Evolutionary conservation across 2,329 filamentous ascomycete genomes (phyloP).

Genomic region (Neophaeococcomyces aloes): DNA sequence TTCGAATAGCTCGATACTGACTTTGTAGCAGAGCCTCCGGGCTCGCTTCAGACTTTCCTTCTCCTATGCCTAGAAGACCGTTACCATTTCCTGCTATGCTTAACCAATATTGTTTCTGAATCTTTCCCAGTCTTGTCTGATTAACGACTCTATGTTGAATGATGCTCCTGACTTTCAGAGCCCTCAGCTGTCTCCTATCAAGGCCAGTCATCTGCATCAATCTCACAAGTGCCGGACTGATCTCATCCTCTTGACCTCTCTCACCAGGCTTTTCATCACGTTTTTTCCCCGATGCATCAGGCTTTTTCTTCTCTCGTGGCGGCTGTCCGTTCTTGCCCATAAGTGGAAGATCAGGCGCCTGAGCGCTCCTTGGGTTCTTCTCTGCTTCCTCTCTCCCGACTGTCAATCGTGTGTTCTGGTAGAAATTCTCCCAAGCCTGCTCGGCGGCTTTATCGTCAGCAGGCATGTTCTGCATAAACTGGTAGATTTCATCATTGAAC

Average conservation of each 20-base stretch:
- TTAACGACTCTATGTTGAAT: conserved; percentile 69
- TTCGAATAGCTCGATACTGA: conserved; percentile 69
- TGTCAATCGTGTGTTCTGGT: conserved; percentile 36
- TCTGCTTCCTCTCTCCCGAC: conserved; percentile 41
- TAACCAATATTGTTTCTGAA: conserved; percentile 63
- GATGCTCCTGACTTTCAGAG: conserved; percentile 59
- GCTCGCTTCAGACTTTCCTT: conserved; percentile 73
- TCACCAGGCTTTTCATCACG: conserved; percentile 1
- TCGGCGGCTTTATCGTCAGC: conserved; percentile 13
- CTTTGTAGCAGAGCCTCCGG: conserved; percentile 61
- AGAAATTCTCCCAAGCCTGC: conserved; percentile 17
- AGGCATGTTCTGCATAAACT: conserved; percentile 22
- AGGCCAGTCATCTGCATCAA: conserved; percentile 50
- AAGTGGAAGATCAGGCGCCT: conserved; percentile 44
- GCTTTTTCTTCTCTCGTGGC: neutral
- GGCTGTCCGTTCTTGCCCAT: conserved; percentile 25
- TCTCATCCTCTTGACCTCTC: conserved; percentile 6
- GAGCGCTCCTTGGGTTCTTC: conserved; percentile 37
- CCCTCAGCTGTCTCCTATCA: conserved; percentile 35
- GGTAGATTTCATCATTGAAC: conserved; percentile 48
- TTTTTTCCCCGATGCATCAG: conserved; percentile 13
- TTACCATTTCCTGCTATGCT: conserved; percentile 78
- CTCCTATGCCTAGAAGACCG: conserved; percentile 76
- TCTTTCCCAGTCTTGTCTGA: conserved; percentile 93
- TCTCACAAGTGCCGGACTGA: conserved; percentile 31